phyloP scores from a whole-genome alignment of 1,139 yeast species.

The Maudiozyma humilis region DNA sequence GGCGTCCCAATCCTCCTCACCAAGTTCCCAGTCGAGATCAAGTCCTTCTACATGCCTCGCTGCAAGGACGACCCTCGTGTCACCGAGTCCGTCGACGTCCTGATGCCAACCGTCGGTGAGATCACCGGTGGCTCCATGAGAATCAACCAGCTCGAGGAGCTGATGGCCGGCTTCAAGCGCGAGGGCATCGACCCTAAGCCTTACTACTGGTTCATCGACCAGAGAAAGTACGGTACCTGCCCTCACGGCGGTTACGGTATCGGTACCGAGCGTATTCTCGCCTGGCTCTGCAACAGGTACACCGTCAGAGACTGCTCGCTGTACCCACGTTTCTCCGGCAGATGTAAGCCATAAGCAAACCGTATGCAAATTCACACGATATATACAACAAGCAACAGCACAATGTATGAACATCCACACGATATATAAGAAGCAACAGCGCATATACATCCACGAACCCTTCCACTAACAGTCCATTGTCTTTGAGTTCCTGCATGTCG shows the following conservation, averaged over 20 bases:
- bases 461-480: too few relatives aligned
- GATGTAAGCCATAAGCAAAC: conserved; percentile 77
- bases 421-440: too few relatives aligned
- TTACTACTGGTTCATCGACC: conserved; percentile 95
- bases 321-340: conserved; percentile 95
- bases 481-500: too few relatives aligned
- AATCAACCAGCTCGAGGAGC: conserved; percentile 72
- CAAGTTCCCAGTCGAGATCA: conserved; percentile 93
- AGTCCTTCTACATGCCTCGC: conserved; percentile 95
- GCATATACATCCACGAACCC: too few relatives aligned
- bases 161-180: conserved; percentile 83
- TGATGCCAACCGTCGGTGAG: conserved; percentile 98
- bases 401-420: too few relatives aligned
- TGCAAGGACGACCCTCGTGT: conserved; percentile 86
- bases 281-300: conserved; percentile 96
- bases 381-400: not conserved
- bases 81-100: conserved; percentile 94
- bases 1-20: conserved; percentile 86
- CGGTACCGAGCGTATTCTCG: conserved; percentile 95
- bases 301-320: conserved; percentile 96
- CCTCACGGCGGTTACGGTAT: conserved; percentile 99
- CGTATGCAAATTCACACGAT: not conserved
- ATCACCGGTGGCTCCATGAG: conserved; percentile 99
- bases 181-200: conserved; percentile 72
- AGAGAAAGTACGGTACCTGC: conserved; percentile 92